These are phyloP conservation scores for Bisporella sp. DNA, from an alignment of 2,329 filamentous ascomycete genomes.

Conservation along the genomic window DNA sequence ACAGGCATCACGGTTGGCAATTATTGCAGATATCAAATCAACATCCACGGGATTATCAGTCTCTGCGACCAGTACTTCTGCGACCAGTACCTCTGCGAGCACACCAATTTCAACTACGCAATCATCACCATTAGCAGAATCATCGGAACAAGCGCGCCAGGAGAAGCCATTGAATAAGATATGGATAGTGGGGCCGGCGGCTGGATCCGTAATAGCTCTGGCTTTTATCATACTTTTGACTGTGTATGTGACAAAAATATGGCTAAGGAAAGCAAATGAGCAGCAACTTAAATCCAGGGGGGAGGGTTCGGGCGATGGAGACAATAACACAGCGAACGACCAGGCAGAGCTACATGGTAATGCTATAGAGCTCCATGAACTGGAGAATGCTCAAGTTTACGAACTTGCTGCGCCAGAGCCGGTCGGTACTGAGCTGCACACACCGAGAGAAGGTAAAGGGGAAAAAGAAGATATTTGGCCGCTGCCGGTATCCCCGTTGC, in stretches of 20 bases:
- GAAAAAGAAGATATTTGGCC: background rate
- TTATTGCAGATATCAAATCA: background rate
- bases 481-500: background rate
- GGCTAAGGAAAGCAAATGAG: background rate
- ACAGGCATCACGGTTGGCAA: background rate
- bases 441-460: background rate
- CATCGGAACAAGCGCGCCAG: background rate
- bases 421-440: background rate
- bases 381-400: background rate
- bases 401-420: background rate
- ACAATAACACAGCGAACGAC: background rate
- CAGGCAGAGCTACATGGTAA: background rate
- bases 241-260: background rate
- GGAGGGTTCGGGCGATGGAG: background rate
- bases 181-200: background rate
- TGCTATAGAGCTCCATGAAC: background rate
- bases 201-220: background rate
- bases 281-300: background rate
- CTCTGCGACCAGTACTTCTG: background rate
- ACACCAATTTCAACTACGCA: background rate
- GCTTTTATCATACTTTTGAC: background rate
- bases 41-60: background rate
- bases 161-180: background rate
- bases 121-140: background rate
- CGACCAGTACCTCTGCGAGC: background rate